Evolutionary conservation across 2,329 filamentous ascomycete species (phyloP).

Genomic region (Rachicladosporium sp.): DNA sequence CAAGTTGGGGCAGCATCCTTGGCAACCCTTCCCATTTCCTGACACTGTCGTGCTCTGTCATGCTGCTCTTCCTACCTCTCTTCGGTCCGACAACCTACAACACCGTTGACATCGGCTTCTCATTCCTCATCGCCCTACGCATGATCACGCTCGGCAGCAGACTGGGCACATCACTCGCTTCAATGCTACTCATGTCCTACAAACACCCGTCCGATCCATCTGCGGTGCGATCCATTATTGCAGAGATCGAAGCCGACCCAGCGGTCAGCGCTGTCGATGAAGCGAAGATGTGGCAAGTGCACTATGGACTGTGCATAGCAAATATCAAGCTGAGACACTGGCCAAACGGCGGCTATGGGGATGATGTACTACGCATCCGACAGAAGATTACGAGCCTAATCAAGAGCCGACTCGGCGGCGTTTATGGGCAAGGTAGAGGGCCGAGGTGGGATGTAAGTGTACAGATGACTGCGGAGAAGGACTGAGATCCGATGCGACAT

Average conservation of each 20-base stretch:
- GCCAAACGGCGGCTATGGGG: constrained; percentile 46
- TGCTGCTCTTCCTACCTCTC: constrained; percentile 71
- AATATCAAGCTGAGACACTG: constrained; percentile 70
- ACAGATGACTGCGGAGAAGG: constrained; percentile 52
- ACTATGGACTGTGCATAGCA: constrained; percentile 93
- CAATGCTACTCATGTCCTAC: constrained; percentile 95
- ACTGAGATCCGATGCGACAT: constrained; percentile 9
- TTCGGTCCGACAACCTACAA: constrained; percentile 69
- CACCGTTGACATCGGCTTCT: constrained; percentile 73
- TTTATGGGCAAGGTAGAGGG: constrained; percentile 66
- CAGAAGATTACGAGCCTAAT: constrained; percentile 67
- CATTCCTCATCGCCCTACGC: constrained; percentile 64
- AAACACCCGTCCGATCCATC: constrained; percentile 28
- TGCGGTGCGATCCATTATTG: constrained; percentile 59
- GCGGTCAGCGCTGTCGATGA: constrained; percentile 69
- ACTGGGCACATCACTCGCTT: constrained; percentile 71
- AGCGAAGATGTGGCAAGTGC: constrained; percentile 95
- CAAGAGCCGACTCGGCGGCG: constrained; percentile 74
- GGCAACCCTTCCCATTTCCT: constrained; percentile 93
- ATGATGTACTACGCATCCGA: constrained; percentile 58
- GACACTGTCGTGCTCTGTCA: constrained; percentile 71
- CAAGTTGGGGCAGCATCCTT: constrained; percentile 70
- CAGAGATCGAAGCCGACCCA: constrained; percentile 72
- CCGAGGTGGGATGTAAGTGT: constrained; percentile 89
- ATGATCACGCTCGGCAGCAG: constrained; percentile 84